Base-by-base conservation (phyloP, 2,329 filamentous ascomycete genomes). In the Sarocladium strictum region DNA sequence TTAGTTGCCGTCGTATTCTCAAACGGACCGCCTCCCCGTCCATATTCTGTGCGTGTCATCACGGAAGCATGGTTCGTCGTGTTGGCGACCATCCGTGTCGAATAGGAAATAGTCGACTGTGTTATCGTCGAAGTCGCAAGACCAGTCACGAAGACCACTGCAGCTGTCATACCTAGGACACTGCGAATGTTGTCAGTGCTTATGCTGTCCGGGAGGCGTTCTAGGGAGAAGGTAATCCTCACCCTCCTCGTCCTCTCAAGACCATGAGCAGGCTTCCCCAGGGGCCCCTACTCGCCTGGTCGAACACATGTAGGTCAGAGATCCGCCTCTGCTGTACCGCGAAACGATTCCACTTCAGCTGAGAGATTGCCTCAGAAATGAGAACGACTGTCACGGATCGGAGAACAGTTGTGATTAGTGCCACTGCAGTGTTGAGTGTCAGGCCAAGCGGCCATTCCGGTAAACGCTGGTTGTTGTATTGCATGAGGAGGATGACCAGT, bases 371-470 rank as follows among this genome's bases (percentile, higher is more conserved):
- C 37, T 65, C 63, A 1, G 59, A 56, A 0, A 66, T 58, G 4
- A 64, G 60, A 3, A 63, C 54, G 21, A 65, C 51, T 37, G 63
- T 63, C 2, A 60, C 56, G 1, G 59, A 55, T 12, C 63, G 59
- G 10, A 60, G 58, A 9, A 63, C 17, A 1, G 64, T 66, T 1
- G 64, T 59, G 17, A 67, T 53, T 52, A 65, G 60, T 3, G 63
- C 62, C 9, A 66, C 53, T 6, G 64, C 52, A 0, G 65, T 64
- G 54, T 67, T 67, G 45, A 66, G 60, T 0, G 63, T 66, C 14
- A 65, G 49, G 3, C 62, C 61, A 10, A 62, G 27, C 3, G 58
- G 59, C 59, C 61, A 59, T 2, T 57, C 55, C 1, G 63, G 63
- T 5, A 61, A 57, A 0, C 58, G 57, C n/a, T 60, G 56, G 23